Base-by-base conservation (phyloP, 441 rosid species). In the Hura crepitans region DNA sequence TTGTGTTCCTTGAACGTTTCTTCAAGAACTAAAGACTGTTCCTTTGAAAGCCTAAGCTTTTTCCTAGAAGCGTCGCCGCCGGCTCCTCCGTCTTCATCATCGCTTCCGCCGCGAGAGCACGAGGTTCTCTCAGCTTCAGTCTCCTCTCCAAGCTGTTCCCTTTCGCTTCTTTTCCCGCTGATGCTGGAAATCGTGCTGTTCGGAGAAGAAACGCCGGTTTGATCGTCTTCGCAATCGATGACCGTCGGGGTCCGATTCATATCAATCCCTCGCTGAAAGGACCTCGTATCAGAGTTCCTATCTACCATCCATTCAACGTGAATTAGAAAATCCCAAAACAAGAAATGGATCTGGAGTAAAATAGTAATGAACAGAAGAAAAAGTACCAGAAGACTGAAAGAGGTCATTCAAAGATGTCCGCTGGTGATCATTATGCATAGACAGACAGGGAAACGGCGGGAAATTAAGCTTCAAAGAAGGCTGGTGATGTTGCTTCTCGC, bases 1-100 rank as follows among this genome's bases (percentile, higher is more conserved):
- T 75, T 85, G 67, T 89, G 96, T 54, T 86, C 96, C 79, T 85
- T 91, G 82, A 91, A 91, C 58, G 88, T 86, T 69, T 87, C 96
- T 69, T 91, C 96, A 2, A 91, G 96, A 46, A 91, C 77, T 72
- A 86, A 70, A 12, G 97, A 88, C 77, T 90, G 96, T 62, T 90
- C 90, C 79, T 90, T 92, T 10, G 96, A 83, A 20, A 92, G 78
- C 62, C 97, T 74, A 1, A 92, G 88, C 79, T 92, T 92, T 81
- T 92, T 92, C 84, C 93, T 86, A 11, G 89, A 87, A 7, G 78
- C 89, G 22, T 89, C 94, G 27, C 71, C 83, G 13, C 70, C 80
- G 11, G 20, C 76, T 1, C 63, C 86, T 1, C 87, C 97, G 9
- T 84, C 93, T 51, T 91, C 97, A 22, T 90, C 92, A 20, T 90